Conservation (phyloP, 2,329 filamentous ascomycete genomes). For the Monosporascus sp. region DNA sequence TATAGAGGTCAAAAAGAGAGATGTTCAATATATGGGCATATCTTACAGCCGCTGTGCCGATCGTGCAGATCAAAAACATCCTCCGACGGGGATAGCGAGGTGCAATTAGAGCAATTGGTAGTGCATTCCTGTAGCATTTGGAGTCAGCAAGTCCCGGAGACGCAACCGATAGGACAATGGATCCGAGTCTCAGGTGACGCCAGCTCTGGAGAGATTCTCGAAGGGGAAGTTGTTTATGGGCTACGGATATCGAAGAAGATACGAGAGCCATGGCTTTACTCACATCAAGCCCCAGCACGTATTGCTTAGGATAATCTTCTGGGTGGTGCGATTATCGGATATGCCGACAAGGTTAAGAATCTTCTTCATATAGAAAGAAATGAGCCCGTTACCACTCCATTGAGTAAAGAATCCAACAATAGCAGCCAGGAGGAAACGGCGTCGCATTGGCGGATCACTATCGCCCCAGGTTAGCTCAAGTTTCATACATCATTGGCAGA, state of each 20-base stretch:
- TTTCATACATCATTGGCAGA: background rate
- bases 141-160: background rate
- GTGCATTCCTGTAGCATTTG: conserved; percentile 19
- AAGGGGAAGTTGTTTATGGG: background rate
- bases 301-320: conserved; percentile 32
- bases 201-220: too few species aligned
- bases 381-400: conserved; percentile 34
- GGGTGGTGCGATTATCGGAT: conserved; percentile 28
- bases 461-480: conserved; percentile 21
- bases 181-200: too few species aligned
- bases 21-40: too few species aligned
- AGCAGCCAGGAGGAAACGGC: conserved; percentile 27
- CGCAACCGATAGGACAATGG: too few species aligned
- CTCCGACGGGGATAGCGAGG: conserved; percentile 26
- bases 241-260: background rate
- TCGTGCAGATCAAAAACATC: conserved; percentile 33
- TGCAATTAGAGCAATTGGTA: conserved; percentile 30
- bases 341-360: conserved; percentile 35
- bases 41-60: conserved; percentile 24
- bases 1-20: too few species aligned
- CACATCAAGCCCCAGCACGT: conserved; percentile 31
- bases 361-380: conserved; percentile 35
- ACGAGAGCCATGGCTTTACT: background rate
- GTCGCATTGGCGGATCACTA: conserved; percentile 28
- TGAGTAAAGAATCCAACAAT: conserved; percentile 35